Conservation (phyloP, 371 early-diverging fungal genomes). For the Rhizopus sp. region DNA sequence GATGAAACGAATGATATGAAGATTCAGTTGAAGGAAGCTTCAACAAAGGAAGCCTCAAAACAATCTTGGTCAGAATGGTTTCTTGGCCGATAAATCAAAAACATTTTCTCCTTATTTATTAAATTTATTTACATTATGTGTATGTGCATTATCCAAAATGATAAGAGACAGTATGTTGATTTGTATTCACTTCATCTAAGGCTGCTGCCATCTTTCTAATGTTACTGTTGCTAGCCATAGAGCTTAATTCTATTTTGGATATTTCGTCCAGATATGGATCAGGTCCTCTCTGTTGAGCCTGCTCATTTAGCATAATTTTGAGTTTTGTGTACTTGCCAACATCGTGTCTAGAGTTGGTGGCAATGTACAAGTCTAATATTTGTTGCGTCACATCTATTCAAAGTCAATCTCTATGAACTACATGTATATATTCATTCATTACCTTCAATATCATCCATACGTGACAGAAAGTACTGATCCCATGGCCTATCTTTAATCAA, state of each 20-base stretch:
- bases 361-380: conserved; percentile 57
- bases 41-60: conserved; percentile 7
- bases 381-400: conserved; percentile 58
- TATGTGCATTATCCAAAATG: conserved; percentile 29
- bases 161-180: conserved; percentile 51
- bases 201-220: conserved; percentile 20
- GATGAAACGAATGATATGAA: conserved; percentile 58
- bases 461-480: conserved; percentile 50
- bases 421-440: conserved; percentile 16
- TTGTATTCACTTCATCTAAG: conserved; percentile 47
- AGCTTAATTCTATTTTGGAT: conserved; percentile 25
- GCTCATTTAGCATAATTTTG: conserved; percentile 59
- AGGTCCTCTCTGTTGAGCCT: conserved; percentile 39
- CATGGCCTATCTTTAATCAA: conserved; percentile 33
- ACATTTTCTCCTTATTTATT: background rate
- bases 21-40: conserved; percentile 10
- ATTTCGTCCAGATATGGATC: conserved; percentile 37
- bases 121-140: background rate
- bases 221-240: too few species aligned
- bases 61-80: conserved; percentile 34
- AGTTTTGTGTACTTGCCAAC: conserved; percentile 47
- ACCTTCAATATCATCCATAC: conserved; percentile 61
- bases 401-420: background rate
- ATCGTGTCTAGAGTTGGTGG: conserved; percentile 35
- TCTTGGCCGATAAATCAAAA: conserved; percentile 29